A percentile compares a stretch with the other conserved stretches of the same genome.
phyloP scores from a whole-genome alignment of 768 basidiomycete species.

The Daedaleopsis nitida region DNA sequence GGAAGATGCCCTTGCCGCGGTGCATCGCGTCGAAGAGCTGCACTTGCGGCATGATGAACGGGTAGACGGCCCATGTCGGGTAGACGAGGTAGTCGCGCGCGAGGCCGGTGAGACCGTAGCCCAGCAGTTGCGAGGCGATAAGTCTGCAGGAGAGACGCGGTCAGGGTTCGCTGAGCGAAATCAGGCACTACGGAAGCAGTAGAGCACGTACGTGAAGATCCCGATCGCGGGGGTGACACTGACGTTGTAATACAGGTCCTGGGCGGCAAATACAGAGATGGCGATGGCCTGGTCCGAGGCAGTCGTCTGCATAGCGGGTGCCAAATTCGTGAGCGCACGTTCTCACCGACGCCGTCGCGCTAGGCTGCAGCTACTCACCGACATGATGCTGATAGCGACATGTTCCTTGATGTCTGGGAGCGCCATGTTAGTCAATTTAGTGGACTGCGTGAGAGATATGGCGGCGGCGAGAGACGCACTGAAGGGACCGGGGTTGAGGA shows the following conservation, averaged over 20 bases:
- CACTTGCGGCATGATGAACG: slow-evolving; percentile 39
- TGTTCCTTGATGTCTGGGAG: slow-evolving; percentile 40
- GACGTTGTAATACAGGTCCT: slow-evolving; percentile 39
- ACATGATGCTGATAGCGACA: slow-evolving; percentile 33
- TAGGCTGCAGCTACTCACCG: background rate
- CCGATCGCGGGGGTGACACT: slow-evolving; percentile 27
- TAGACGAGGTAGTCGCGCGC: slow-evolving; percentile 54
- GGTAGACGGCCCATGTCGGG: slow-evolving; percentile 50
- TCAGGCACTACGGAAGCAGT: background rate
- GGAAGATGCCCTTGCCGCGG: slow-evolving; percentile 39
- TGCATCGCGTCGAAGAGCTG: slow-evolving; percentile 48
- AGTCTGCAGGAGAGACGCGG: slow-evolving; percentile 6
- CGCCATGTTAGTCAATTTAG: background rate
- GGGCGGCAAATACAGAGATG: slow-evolving; percentile 28
- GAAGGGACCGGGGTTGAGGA: slow-evolving; percentile 32
- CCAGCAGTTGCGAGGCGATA: slow-evolving; percentile 33
- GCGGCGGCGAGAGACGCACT: slow-evolving; percentile 9
- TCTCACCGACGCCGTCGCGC: background rate
- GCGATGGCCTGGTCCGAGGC: slow-evolving; percentile 30
- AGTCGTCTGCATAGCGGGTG: slow-evolving; percentile 9
- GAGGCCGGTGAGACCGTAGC: slow-evolving; percentile 36
- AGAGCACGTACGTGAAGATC: slow-evolving; percentile 34
- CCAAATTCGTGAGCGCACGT: background rate
- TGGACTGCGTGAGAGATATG: background rate
- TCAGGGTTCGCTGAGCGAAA: background rate